phyloP scores from a whole-genome alignment of 2,329 filamentous ascomycete genomes.

The Zalaria sp. region DNA sequence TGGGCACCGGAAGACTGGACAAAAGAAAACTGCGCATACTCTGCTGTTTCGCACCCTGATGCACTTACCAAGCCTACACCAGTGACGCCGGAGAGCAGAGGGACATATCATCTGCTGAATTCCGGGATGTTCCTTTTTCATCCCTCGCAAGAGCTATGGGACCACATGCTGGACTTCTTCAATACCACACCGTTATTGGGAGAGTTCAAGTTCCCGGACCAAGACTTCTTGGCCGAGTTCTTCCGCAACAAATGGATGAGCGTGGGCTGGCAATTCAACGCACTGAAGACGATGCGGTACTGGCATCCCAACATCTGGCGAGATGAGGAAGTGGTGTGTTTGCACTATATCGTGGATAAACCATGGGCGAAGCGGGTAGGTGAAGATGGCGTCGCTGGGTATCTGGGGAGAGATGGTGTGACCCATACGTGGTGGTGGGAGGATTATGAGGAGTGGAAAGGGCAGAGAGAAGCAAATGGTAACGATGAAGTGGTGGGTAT shows the following conservation, averaged over 20 bases:
- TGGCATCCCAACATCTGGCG: slow-evolving; percentile 38
- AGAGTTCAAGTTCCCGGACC: slow-evolving; percentile 37
- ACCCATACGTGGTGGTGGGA: slow-evolving; percentile 42
- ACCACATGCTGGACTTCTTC: slow-evolving; percentile 27
- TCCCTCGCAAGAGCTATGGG: slow-evolving; percentile 24
- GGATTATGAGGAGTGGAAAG: slow-evolving; percentile 27
- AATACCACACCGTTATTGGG: slow-evolving; percentile 23
- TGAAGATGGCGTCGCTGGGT: slow-evolving; percentile 30
- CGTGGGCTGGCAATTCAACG: slow-evolving; percentile 37
- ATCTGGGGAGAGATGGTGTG: slow-evolving; percentile 35
- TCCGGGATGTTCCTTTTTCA: slow-evolving; percentile 38
- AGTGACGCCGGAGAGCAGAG: slow-evolving; percentile 15
- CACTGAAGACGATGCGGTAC: slow-evolving; percentile 39
- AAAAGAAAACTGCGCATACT: slow-evolving; percentile 34
- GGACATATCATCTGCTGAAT: slow-evolving; percentile 35
- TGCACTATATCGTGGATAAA: slow-evolving; percentile 44
- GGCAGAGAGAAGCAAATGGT: slow-evolving; percentile 10
- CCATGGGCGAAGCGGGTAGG: slow-evolving; percentile 34
- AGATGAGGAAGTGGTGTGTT: slow-evolving; percentile 31
- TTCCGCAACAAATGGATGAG: slow-evolving; percentile 30
- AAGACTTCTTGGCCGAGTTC: slow-evolving; percentile 38
- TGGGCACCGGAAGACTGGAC: slow-evolving; percentile 38
- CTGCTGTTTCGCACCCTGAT: slow-evolving; percentile 22
- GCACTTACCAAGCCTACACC: slow-evolving; percentile 20
- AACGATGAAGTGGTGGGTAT: slow-evolving; percentile 24